phyloP scores from a whole-genome alignment of 1,139 yeast genomes.

The Kluyveromyces marxianus region DNA sequence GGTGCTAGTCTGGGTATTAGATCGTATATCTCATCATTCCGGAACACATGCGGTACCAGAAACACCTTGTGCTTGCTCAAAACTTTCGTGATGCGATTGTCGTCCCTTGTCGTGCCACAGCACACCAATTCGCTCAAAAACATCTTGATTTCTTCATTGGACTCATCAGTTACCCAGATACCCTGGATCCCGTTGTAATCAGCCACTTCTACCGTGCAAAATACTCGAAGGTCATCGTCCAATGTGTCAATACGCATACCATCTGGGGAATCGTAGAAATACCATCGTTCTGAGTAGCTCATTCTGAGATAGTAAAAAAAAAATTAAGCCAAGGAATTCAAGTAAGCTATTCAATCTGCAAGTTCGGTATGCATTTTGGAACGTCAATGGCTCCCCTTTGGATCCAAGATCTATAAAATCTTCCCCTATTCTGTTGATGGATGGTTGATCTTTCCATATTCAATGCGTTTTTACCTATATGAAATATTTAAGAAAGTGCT shows the following conservation, averaged over 20 bases:
- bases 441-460: no score
- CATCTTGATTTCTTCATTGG: background rate
- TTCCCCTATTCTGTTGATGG: no score
- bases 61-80: background rate
- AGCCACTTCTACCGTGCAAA: background rate
- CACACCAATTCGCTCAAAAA: slow-evolving; percentile 3
- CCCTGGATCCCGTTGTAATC: slow-evolving; percentile 1
- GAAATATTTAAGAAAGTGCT: no score
- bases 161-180: background rate
- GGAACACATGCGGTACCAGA: background rate
- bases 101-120: background rate
- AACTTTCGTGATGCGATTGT: slow-evolving; percentile 1
- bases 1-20: background rate
- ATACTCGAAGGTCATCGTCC: slow-evolving; percentile 1
- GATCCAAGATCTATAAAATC: no score
- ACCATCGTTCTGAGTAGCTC: slow-evolving; percentile 1
- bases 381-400: no score
- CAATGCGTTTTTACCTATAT: no score
- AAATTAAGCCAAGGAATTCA: no score
- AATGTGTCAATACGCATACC: slow-evolving; percentile 3
- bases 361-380: no score
- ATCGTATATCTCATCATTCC: background rate
- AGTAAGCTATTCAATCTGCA: no score
- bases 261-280: background rate
- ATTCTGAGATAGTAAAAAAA: background rate